Evolutionary conservation across 2,329 filamentous ascomycete genomes (phyloP), one percentile per base, ranked within the genome.

Genomic region (Plenodomus biglobosus): DNA sequence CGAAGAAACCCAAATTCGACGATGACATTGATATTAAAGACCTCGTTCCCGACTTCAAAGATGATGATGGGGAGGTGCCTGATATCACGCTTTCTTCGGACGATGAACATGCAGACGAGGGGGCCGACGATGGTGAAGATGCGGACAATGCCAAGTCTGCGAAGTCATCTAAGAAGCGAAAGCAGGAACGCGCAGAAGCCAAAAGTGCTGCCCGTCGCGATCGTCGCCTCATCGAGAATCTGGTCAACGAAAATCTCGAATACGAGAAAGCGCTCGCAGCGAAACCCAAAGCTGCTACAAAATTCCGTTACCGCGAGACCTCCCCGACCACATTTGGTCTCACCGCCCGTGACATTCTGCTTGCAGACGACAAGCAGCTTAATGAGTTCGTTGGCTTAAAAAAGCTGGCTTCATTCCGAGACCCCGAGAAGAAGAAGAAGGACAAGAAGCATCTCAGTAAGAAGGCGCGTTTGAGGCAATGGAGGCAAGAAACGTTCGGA

Each of bases 1-100:
- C 81, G 8, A 90, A 89, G 79, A 95, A 95, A 75, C 90, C 90
- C 8, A 88, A 85, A 54, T 99, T 92, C 87, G 90, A 96, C 62
- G 91, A 97, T 65, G 94, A 99, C 68, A 96, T 99, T 62, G 92
- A 97, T 68, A 97, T 99, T 75, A 90, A 88, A 52, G 92, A 96
- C 70, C 80, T 96, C 42, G 77, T 96, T 21, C 91, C 90, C 1
- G 90, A 95, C 52, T 96, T 95, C 66, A 84, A 89, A 17, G 88
- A 90, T 20, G 82, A 79, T 3, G 79, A 80, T n/a, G 82, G 83
- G n/a, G 86, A 84, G 27, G 82, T 80, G 45, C 90, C 92, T 60
- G 78, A 92, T 48, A 84, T 89, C 64, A 82, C 81, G 48, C 92
- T 95, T 68, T 75, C 78, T 8, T 79, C 78, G 27, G 71, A 68